Percentiles rank a stretch among this genome's conserved stretches.
These are phyloP conservation scores for Aureobasidium lini DNA, from an alignment of 2,329 filamentous ascomycete genomes.

Conservation along the genomic window DNA sequence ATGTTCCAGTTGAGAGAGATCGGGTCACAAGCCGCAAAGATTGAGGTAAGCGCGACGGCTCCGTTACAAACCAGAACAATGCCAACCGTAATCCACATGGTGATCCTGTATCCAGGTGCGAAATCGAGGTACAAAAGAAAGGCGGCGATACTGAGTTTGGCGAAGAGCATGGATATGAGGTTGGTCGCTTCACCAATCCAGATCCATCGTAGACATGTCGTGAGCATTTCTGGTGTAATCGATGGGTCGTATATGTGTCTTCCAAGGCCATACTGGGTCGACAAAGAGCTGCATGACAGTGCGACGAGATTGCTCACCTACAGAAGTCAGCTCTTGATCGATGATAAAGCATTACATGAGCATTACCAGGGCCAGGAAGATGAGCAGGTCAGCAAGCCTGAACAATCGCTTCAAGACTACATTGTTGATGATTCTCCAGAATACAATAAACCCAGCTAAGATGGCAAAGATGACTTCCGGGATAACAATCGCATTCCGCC, in stretches of 20 bases:
- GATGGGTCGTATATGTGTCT: slow-evolving; percentile 14
- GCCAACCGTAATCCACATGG: slow-evolving; percentile 14
- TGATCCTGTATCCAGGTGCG: slow-evolving; percentile 13
- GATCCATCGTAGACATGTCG: slow-evolving; percentile 1
- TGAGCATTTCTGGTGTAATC: background rate
- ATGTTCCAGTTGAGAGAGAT: slow-evolving; percentile 15
- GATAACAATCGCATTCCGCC: background rate
- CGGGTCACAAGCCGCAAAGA: slow-evolving; percentile 11
- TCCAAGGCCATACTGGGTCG: slow-evolving; percentile 15
- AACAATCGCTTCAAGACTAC: slow-evolving; percentile 10
- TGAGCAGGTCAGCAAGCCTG: slow-evolving; percentile 13
- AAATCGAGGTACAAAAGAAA: slow-evolving; percentile 16
- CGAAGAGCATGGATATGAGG: slow-evolving; percentile 15
- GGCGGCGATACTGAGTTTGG: slow-evolving; percentile 16
- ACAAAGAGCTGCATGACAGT: background rate
- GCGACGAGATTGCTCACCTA: slow-evolving; percentile 15
- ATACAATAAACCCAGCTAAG: slow-evolving; percentile 9
- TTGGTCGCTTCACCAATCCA: slow-evolving; percentile 13
- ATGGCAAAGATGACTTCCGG: slow-evolving; percentile 9
- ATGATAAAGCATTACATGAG: too few relatives aligned
- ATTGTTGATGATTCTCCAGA: slow-evolving; percentile 13
- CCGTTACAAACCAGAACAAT: slow-evolving; percentile 14
- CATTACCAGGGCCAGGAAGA: slow-evolving; percentile 13
- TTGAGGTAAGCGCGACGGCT: slow-evolving; percentile 6
- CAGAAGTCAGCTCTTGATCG: background rate